Conservation (phyloP, 371 early-diverging fungal genomes). For the Chytridium lagenaria region DNA sequence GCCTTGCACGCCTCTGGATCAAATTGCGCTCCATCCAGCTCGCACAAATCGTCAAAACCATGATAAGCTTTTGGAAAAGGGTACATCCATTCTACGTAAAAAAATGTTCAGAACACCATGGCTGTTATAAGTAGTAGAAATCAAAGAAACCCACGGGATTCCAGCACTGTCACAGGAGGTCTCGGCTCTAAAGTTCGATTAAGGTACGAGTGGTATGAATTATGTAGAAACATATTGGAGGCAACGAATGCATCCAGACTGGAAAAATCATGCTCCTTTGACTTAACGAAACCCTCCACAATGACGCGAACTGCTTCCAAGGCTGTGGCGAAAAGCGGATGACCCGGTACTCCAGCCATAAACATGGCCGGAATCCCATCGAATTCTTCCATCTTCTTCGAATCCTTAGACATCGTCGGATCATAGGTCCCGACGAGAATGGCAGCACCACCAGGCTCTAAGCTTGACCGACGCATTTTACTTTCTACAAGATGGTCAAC, state of each 20-base stretch:
- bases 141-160: background rate
- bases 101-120: background rate
- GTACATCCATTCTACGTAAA: background rate
- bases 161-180: background rate
- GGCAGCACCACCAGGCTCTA: slow-evolving; percentile 1
- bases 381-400: background rate
- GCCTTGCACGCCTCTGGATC: slow-evolving; percentile 5
- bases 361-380: slow-evolving; percentile 1
- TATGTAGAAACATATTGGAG: background rate
- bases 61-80: background rate
- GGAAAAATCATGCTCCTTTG: background rate
- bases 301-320: background rate
- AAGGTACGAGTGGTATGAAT: background rate
- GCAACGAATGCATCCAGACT: background rate
- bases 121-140: background rate
- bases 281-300: background rate
- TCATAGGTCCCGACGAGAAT: background rate
- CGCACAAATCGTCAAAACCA: background rate
- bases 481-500: background rate
- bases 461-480: background rate
- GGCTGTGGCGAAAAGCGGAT: background rate
- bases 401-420: too few relatives aligned
- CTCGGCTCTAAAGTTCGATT: background rate
- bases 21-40: background rate
- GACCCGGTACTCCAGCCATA: background rate